Base-by-base conservation (phyloP, 192 early-diverging fungal genomes). In the Chytriomyces sp. region DNA sequence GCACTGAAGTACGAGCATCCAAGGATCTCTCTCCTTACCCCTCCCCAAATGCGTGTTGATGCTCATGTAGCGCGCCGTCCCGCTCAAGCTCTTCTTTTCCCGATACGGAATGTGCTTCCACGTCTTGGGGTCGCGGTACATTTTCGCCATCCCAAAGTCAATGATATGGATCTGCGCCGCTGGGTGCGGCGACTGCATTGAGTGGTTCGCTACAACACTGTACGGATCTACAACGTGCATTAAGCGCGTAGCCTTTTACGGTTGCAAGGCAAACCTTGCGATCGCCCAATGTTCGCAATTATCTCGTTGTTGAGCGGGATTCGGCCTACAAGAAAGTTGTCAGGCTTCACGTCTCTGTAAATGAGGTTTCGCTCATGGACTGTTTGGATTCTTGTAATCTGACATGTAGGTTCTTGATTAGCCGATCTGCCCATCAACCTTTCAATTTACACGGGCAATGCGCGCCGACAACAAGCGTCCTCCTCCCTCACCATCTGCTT, bases 121-220 rank as follows among this genome's bases (percentile, higher is more conserved):
- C 32, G 96, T 96, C 75, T 92, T 94, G 33, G 96, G 95, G 78
- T 99, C 96, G 26, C 95, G 86, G 73, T 97, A 99, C 71, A 95
- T 88, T 81, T 99, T 99, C 39, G 94, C 96, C 94, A 99, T 96
- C 52, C 96, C 96, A 86, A 98, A 98, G 83, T 99, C 96, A 66
- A 99, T 91, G 72, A 99, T 89, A 77, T 91, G 93, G 25, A 99
- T 85, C 60, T 83, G 83, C 3, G 82, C 82, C 5, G 83, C 84
- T 7, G 84, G 73, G 73, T 85, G 84, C 6, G 84, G 73, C 85
- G 77, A 64, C 88, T 91, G 49, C 82, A 64, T 44, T 22, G 80
- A 83, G 70, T 85, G 84, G 64, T 85, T 85, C 33, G 82, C 59
- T 7, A 85, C 67, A 57, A 85, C 78, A 12, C 76, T 66, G 57